phyloP scores from a whole-genome alignment of 768 basidiomycete genomes.

The Mycena vulgaris region DNA sequence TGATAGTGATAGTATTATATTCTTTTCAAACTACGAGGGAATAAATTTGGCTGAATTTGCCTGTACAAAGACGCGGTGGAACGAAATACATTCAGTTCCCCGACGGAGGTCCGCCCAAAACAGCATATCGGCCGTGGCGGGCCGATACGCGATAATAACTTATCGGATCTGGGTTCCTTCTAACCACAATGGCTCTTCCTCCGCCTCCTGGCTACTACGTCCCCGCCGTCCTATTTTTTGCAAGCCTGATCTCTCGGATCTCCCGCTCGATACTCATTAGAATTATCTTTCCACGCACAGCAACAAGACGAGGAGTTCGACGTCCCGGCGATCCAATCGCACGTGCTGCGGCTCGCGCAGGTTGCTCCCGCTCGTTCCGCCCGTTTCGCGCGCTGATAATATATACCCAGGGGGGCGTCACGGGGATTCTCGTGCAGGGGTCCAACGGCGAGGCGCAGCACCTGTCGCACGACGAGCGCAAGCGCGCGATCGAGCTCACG shows the following conservation, averaged over 20 bases:
- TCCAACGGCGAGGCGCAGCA: conserved; percentile 86
- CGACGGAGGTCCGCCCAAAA: no score
- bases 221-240: conserved; percentile 84
- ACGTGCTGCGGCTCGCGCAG: conserved; percentile 78
- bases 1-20: no score
- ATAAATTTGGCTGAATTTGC: neutral
- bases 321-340: conserved; percentile 73
- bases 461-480: conserved; percentile 81
- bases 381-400: neutral
- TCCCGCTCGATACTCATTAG: no score
- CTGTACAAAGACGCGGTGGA: no score
- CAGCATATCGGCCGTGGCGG: no score
- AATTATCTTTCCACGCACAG: no score
- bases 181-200: conserved; percentile 25
- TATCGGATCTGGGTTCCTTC: conserved; percentile 17
- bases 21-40: neutral
- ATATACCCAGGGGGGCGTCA: conserved; percentile 73
- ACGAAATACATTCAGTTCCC: no score
- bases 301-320: conserved; percentile 81
- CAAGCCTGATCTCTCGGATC: no score
- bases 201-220: conserved; percentile 81
- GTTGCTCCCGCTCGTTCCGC: neutral
- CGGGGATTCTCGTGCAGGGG: conserved; percentile 81
- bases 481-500: conserved; percentile 72
- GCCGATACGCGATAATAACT: neutral